Evolutionary conservation across 495 filamentous ascomycete genomes (phyloP), one percentile per base, ranked within the genome.

Genomic region (Niebla homalea): DNA sequence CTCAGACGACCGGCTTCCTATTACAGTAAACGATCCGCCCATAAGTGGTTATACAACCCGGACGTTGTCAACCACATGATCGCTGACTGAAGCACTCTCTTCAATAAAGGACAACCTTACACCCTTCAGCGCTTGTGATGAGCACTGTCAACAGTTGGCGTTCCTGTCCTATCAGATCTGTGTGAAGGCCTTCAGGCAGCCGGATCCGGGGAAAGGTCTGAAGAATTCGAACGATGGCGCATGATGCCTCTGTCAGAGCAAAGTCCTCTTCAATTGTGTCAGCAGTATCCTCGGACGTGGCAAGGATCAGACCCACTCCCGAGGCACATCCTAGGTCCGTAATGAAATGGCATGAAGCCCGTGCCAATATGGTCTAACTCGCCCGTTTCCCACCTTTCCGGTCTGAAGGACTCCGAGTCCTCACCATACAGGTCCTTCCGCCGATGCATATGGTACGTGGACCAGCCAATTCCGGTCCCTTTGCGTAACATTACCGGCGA

Each of bases 321-420:
- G 0, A 68, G 57, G 50, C 60, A 71, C 5, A 56, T 53, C 18
- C 68, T 48, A n/a, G 66, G 67, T 0, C 83, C 80, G 25, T 77
- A 77, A 58, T 81, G 81, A 61, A 85, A 85, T 6, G 79, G 78
- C 21, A 85, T 67, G 61, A 79, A 87, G 46, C 75, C 76, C 80
- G 79, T 84, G 18, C 62, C 58, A 39, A 57, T 52, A n/a, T 57
- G 52, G 6, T 38, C 26, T 25, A 56, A 64, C 40, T 64, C 56
- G 7, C 57, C 48, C 12, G 42, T 49, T 36, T 75, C 72, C 85
- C 84, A 89, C 16, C 84, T 60, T 46, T 87, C 81, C 0, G 83
- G 81, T 32, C 69, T 66, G 64, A 81, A 89, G 26, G 67, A 57
- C 0, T 68, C 60, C 2, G 73, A 70, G 41, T 67, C 63, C 36